Conservation (phyloP, 345 rosid genomes). For the Linum tenue region DNA sequence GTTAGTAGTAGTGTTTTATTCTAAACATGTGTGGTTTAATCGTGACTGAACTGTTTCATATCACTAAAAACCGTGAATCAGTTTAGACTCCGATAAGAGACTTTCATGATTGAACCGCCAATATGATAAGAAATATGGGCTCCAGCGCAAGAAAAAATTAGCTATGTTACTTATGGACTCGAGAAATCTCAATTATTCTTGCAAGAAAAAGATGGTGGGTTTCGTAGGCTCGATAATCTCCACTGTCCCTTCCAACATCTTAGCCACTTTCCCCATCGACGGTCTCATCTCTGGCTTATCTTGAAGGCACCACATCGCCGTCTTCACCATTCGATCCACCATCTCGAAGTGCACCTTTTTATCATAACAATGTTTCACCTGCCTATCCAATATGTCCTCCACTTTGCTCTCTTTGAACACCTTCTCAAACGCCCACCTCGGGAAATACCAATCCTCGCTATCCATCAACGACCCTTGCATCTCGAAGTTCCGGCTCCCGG, state of each 20-base stretch:
- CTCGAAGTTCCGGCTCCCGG: constrained; percentile 46
- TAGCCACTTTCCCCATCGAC: constrained; percentile 65
- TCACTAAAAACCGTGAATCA: no score
- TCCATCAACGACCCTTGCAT: constrained; percentile 34
- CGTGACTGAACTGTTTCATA: no score
- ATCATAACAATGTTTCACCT: constrained; percentile 45
- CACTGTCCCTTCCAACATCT: constrained; percentile 71
- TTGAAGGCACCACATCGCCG: constrained; percentile 71
- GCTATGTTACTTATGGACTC: no score
- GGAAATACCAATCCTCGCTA: constrained; percentile 60
- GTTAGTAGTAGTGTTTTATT: no score
- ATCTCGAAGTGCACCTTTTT: constrained; percentile 36
- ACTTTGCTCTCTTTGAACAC: constrained; percentile 51
- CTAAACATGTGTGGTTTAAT: no score
- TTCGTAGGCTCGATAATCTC: constrained; percentile 57
- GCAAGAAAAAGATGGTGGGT: constrained; percentile 57
- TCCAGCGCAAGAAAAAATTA: no score
- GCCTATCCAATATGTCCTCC: constrained; percentile 54
- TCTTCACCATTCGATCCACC: constrained; percentile 65
- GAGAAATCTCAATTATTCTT: constrained; percentile 23
- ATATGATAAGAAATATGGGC: no score
- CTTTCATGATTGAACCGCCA: no score
- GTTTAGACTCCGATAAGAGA: no score
- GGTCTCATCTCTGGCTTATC: constrained; percentile 52
- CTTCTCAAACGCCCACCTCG: constrained; percentile 62